phyloP scores from a whole-genome alignment of 2,329 filamentous ascomycete genomes.

The Ascocoryne sarcoides region DNA sequence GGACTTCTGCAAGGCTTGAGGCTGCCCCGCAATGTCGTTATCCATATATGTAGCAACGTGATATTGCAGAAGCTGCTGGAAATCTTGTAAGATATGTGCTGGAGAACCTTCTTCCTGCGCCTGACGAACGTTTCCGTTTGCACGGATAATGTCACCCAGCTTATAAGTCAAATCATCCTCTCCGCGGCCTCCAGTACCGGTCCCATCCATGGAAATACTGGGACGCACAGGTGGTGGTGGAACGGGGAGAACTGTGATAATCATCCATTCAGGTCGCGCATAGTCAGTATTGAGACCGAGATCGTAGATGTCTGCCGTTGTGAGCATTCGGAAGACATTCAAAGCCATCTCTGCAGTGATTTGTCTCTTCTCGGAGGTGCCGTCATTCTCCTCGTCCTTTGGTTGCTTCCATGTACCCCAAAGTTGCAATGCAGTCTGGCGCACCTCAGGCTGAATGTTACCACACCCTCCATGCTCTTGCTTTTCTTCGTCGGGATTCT shows the following conservation, averaged over 20 bases:
- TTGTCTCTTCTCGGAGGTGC: conserved; percentile 65
- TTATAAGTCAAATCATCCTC: conserved; percentile 99
- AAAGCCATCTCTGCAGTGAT: conserved; percentile 81
- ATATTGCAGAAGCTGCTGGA: conserved; percentile 87
- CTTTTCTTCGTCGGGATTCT: conserved; percentile 43
- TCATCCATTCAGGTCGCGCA: conserved; percentile 96
- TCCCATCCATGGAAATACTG: conserved; percentile 95
- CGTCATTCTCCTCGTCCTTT: conserved; percentile 65
- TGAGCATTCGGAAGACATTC: conserved; percentile 78
- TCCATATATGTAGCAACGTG: conserved; percentile 99
- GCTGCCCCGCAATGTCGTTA: conserved; percentile 94
- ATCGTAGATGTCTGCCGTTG: conserved; percentile 69
- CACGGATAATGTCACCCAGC: conserved; percentile 93
- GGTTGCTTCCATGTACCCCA: conserved; percentile 64
- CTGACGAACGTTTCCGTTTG: conserved; percentile 88
- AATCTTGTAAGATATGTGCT: conserved; percentile 83
- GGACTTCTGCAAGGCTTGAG: conserved; percentile 92
- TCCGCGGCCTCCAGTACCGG: conserved; percentile 81
- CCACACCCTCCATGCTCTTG: conserved; percentile 81
- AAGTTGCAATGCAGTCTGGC: conserved; percentile 77
- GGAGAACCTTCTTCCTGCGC: conserved; percentile 88
- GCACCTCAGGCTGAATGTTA: conserved; percentile 79
- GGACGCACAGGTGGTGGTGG: conserved; percentile 92
- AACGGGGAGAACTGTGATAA: conserved; percentile 88
- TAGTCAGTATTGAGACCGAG: conserved; percentile 94